Base-by-base conservation (phyloP, 257 asterid genomes). In the Solanum clarkiae region DNA sequence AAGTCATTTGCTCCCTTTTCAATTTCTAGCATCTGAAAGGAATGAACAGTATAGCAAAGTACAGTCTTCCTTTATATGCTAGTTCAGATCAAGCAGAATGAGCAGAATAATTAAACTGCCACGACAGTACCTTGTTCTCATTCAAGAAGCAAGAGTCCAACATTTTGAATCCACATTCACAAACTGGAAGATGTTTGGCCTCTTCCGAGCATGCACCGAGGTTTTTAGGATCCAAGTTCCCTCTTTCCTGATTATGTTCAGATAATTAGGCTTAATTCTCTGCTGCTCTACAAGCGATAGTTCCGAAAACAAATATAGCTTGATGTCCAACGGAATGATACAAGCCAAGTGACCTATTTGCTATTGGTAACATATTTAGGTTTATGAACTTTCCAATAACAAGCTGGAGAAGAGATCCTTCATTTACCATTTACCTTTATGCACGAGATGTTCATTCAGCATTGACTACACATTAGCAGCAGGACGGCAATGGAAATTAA, bases 91-190 rank as follows among this genome's bases (percentile, higher is more conserved):
- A 53, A 10, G 26, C 26, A 79, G 49, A 15, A 79, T 26, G 53
- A n/a, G 22, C 51, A n/a, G 15, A 36, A 16, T 20, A 24, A 45
- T 45, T 24, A 4, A 22, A 14, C 68, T 66, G 16, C 62, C 71
- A 17, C 7, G 9, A 11, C 44, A 40, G 59, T 80, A 97, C 99
- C 99, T 95, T 91, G 10, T 89, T 84, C 26, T 92, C 91, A 24
- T 89, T 91, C 69, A 95, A 90, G 86, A 95, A 92, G 87, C 90
- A 91, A 4, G 98, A 97, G 85, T 93, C 98, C 93, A 95, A 69
- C 91, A 93, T 81, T 82, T 79, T 83, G 88, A 95, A 95, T 65
- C 90, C 90, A 62, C 85, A 29, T 75, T 54, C 84, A 74, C 89
- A 88, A 42, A 83, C 54, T 10, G 93, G 88, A 51, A 85, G 88